Conservation (phyloP, 495 filamentous ascomycete species). For the Apiosordaria backusii region DNA sequence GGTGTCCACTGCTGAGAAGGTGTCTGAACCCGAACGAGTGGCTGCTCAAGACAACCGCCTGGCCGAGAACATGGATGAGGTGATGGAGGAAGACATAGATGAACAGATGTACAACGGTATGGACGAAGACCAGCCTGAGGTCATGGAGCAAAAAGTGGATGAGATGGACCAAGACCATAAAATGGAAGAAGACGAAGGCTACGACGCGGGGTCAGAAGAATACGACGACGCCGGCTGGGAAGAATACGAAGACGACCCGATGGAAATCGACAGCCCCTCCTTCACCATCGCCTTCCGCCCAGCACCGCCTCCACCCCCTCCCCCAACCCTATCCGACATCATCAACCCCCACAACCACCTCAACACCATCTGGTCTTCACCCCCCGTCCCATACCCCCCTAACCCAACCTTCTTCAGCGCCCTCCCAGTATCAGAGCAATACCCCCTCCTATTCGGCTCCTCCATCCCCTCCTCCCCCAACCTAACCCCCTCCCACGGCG, state of each 20-base stretch:
- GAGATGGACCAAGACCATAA: background rate
- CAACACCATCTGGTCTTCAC: background rate
- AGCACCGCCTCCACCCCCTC: background rate
- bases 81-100: background rate
- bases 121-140: background rate
- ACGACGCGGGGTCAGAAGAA: background rate
- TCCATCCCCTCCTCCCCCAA: background rate
- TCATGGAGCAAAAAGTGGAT: background rate
- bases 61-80: background rate
- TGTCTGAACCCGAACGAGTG: background rate
- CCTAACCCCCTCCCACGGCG: background rate
- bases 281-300: background rate
- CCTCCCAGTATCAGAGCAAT: background rate
- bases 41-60: background rate
- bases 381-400: background rate
- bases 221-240: background rate
- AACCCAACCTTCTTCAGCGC: background rate
- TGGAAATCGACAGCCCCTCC: background rate
- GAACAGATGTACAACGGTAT: background rate
- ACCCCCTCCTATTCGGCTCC: background rate
- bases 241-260: background rate
- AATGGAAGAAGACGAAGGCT: background rate
- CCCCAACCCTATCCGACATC: background rate
- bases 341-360: background rate
- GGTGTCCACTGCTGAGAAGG: background rate